These are phyloP conservation scores for Puccinia coronata DNA, from an alignment of 1,284 basidiomycete genomes.

Conservation along the genomic window DNA sequence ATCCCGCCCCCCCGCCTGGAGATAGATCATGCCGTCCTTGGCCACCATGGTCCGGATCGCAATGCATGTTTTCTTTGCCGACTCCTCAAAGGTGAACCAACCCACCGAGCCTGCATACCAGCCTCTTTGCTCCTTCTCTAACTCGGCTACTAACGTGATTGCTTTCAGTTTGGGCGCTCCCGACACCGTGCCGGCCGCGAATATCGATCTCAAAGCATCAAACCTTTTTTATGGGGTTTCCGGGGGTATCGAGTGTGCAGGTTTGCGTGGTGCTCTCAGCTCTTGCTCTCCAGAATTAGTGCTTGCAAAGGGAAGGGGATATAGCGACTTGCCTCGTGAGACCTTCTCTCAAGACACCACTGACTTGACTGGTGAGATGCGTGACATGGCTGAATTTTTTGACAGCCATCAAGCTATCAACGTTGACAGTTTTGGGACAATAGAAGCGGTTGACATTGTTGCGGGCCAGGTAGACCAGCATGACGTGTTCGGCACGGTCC, in stretches of 20 bases:
- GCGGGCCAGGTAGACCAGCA: conserved; percentile 97
- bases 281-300: background rate
- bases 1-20: conserved; percentile 98
- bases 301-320: too few species aligned
- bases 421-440: conserved; percentile 89
- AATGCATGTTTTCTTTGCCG: conserved; percentile 98
- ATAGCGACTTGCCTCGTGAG: conserved; percentile 69
- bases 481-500: conserved; percentile 96
- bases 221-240: conserved; percentile 68
- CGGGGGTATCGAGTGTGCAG: too few species aligned
- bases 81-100: conserved; percentile 89
- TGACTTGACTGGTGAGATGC: conserved; percentile 93
- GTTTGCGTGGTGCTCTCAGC: background rate
- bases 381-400: conserved; percentile 99
- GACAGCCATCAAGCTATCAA: conserved; percentile 89
- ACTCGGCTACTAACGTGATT: conserved; percentile 82
- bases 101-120: conserved; percentile 98
- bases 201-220: conserved; percentile 97
- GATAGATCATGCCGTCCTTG: conserved; percentile 85
- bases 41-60: conserved; percentile 98
- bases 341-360: conserved; percentile 78
- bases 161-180: conserved; percentile 99
- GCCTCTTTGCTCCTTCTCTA: conserved; percentile 87
- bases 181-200: conserved; percentile 98
- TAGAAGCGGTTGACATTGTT: conserved; percentile 99